Percentiles rank a stretch among this genome's conserved stretches.
Conservation (phyloP, 805 yeast genomes). For the Wickerhamomyces canadensis region DNA sequence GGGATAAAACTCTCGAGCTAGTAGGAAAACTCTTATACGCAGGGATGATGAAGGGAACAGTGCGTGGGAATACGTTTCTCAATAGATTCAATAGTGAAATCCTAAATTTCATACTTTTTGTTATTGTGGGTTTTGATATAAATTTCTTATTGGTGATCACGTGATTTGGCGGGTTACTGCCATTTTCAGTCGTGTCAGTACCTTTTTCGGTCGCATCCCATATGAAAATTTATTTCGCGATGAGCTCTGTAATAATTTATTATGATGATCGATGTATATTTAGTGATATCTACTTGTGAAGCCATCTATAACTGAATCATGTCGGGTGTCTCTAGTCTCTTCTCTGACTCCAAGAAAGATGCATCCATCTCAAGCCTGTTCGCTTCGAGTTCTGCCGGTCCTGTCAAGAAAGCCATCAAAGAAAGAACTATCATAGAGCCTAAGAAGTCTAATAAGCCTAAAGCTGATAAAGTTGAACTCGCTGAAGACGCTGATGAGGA, state of each 20-base stretch:
- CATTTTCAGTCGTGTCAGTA: too few relatives aligned
- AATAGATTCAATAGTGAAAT: too few relatives aligned
- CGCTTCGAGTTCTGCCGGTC: conserved; percentile 37
- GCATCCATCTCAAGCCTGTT: conserved; percentile 30
- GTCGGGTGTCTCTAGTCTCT: conserved; percentile 29
- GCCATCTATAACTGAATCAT: conserved; percentile 5
- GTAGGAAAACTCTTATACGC: too few relatives aligned
- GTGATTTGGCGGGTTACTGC: too few relatives aligned
- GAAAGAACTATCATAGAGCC: conserved; percentile 29
- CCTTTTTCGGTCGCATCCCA: too few relatives aligned
- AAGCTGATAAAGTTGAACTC: not conserved
- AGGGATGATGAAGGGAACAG: too few relatives aligned
- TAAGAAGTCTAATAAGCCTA: conserved; percentile 7
- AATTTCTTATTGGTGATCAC: too few relatives aligned
- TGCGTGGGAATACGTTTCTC: too few relatives aligned
- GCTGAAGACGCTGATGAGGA: conserved; percentile 4
- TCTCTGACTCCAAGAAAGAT: conserved; percentile 26
- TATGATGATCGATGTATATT: too few relatives aligned
- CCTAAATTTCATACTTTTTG: not conserved
- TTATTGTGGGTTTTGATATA: conserved; percentile 1
- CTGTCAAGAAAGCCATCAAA: conserved; percentile 36
- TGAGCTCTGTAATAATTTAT: conserved; percentile 7
- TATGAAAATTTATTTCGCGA: conserved; percentile 12
- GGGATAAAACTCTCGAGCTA: too few relatives aligned
- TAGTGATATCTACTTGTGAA: too few relatives aligned